Evolutionary conservation across 805 yeast genomes (phyloP), one percentile per base, ranked within the genome.

Genomic region (Metschnikowia aberdeeniae): DNA sequence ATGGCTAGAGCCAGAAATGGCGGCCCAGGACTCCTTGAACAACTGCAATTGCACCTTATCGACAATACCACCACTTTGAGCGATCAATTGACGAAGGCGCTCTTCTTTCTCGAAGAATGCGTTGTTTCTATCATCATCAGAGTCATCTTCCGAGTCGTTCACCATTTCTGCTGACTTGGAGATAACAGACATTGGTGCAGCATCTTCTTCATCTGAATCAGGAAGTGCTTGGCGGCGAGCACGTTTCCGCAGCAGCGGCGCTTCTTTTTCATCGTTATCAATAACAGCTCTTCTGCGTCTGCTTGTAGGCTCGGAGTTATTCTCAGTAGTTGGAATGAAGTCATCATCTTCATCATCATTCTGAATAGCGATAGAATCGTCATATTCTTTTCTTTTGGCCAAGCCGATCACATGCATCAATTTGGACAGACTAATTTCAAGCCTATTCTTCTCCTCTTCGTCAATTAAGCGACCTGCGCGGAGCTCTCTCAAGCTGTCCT

Each of bases 81-180:
- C 52, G 32, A 71, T 55, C 49, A 71, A 51, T 28, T 58, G 60
- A 37, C 82, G 76, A 36, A 81, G 64, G 45, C 66, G 61, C 44
- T 69, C 68, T 54, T 84, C 90, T 46, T 78, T 71, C 35, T 63
- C 80, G 57, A 77, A 84, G 56, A 84, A 84, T 27, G 54, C 70
- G 3, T 55, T 58, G 42, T 74, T 78, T 34, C 69, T 68, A 38
- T 80, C 87, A 11, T 71, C 79, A 54, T 82, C 87, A 5, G 78
- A 70, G 9, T 75, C 82, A 54, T 82, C 86, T 57, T 82, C 89
- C 2, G 86, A 80, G 42, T 76, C 83, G 41, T 68, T 68, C 37
- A 84, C 75, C 51, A 63, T 76, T 44, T 76, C 81, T 4, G 82
- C 64, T 1, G 89, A 82, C 22, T 42, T 42, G n/a, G 20, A 14